Percentiles rank a stretch among this genome's conserved stretches.
phyloP scores from a whole-genome alignment of 169 alveolate genomes.

The Plasmodium sp. region DNA sequence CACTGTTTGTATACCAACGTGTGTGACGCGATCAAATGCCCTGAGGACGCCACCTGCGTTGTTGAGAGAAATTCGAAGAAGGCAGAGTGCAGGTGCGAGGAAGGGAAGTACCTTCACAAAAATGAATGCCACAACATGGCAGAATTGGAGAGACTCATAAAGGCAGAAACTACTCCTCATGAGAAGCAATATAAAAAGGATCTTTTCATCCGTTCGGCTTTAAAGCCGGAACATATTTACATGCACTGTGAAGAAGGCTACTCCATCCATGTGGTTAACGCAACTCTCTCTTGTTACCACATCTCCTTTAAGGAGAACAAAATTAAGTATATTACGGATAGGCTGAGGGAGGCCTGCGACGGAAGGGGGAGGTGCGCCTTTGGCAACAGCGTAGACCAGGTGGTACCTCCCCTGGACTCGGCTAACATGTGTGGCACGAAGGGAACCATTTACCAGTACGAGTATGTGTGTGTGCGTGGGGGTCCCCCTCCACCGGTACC shows the following conservation, averaged over 20 bases:
- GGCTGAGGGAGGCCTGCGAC: slow-evolving; percentile 7
- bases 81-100: slow-evolving; percentile 49
- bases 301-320: not conserved
- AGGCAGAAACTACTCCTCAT: not conserved
- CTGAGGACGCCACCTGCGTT: slow-evolving; percentile 24
- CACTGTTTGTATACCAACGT: slow-evolving; percentile 1
- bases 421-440: not conserved
- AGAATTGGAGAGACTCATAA: slow-evolving; percentile 21
- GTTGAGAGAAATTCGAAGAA: not conserved
- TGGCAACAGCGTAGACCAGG: not conserved
- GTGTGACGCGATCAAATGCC: slow-evolving; percentile 31
- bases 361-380: slow-evolving; percentile 7
- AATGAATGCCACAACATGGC: slow-evolving; percentile 1
- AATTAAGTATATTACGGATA: slow-evolving; percentile 11
- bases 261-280: slow-evolving; percentile 34
- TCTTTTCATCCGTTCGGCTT: not conserved
- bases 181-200: not conserved
- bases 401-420: not conserved
- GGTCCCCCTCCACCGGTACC: not conserved
- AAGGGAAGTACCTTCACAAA: slow-evolving; percentile 2
- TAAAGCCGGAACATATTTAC: slow-evolving; percentile 22
- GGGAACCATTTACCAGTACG: slow-evolving; percentile 3
- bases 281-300: slow-evolving; percentile 13
- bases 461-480: slow-evolving; percentile 9
- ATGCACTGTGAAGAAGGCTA: slow-evolving; percentile 4